These are phyloP conservation scores for Carex arenaria DNA, from an alignment of 202 grass and related monocot genomes.

Conservation along the genomic window DNA sequence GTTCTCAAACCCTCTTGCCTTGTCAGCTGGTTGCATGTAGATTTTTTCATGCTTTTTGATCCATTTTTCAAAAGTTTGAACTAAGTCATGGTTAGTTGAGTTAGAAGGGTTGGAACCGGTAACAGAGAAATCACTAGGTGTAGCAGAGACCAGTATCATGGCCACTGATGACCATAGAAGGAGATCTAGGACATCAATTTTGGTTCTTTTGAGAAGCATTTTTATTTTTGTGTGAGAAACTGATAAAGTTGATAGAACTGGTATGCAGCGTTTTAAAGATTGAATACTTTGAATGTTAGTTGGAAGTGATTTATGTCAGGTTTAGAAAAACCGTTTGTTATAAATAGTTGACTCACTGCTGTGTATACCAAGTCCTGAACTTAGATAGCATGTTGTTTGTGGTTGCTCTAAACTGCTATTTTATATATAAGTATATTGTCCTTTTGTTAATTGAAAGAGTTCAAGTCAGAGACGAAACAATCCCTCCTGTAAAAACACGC, in stretches of 20 bases:
- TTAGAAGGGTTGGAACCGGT: background rate
- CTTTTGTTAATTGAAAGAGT: background rate
- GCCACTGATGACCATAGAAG: constrained; percentile 10
- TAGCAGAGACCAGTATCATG: background rate
- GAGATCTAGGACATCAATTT: background rate
- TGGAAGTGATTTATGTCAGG: background rate
- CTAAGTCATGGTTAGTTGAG: constrained; percentile 8
- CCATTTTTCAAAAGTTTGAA: constrained; percentile 24
- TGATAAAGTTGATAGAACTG: background rate
- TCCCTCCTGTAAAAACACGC: background rate
- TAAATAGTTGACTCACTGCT: background rate
- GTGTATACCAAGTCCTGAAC: too few relatives aligned
- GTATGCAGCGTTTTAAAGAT: background rate
- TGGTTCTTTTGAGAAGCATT: constrained; percentile 13
- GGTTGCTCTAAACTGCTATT: too few relatives aligned
- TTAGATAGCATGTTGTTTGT: too few relatives aligned
- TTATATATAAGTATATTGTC: too few relatives aligned
- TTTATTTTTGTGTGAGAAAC: constrained; percentile 3
- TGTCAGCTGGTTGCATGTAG: constrained; percentile 22
- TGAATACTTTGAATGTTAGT: constrained; percentile 17
- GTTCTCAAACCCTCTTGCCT: constrained; percentile 9
- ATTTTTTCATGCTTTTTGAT: constrained; percentile 2
- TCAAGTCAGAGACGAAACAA: background rate
- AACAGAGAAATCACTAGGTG: constrained; percentile 2
- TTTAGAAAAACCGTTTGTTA: background rate